phyloP scores from a whole-genome alignment of 108 stramenopile genomes.

The Mediolabrus comicus region DNA sequence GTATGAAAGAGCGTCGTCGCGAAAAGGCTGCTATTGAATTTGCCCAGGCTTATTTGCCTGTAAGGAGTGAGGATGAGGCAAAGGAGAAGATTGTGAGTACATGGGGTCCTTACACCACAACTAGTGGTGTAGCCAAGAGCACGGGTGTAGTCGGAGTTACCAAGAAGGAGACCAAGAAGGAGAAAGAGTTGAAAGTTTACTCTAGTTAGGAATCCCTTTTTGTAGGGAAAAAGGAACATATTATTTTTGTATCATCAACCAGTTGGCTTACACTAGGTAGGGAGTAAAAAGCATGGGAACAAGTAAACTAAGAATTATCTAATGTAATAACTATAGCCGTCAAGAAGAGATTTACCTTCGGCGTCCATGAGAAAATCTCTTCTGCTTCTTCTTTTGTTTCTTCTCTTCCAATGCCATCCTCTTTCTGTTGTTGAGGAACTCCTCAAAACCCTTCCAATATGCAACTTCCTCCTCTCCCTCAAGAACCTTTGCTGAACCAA shows the following conservation, averaged over 20 bases:
- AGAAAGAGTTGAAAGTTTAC: slow-evolving; percentile 16
- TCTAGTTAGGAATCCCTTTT: background rate
- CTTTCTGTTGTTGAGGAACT: slow-evolving; percentile 73
- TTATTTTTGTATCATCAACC: background rate
- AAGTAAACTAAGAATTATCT: too few relatives aligned
- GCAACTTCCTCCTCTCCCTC: slow-evolving; percentile 86
- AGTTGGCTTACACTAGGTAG: too few relatives aligned
- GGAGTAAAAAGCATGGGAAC: too few relatives aligned
- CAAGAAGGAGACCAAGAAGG: background rate
- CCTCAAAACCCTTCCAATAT: slow-evolving; percentile 79
- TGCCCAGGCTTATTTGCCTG: slow-evolving; percentile 33
- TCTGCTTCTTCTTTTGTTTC: slow-evolving; percentile 20
- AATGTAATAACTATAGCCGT: too few relatives aligned
- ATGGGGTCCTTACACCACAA: slow-evolving; percentile 64
- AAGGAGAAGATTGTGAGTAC: slow-evolving; percentile 46
- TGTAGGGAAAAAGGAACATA: background rate
- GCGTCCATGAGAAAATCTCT: background rate
- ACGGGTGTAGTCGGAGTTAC: background rate
- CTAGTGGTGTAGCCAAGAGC: slow-evolving; percentile 43
- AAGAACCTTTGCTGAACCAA: slow-evolving; percentile 60
- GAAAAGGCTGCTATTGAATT: slow-evolving; percentile 69
- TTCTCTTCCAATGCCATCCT: slow-evolving; percentile 60
- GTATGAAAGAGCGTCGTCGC: slow-evolving; percentile 67
- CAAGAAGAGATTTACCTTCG: too few relatives aligned
- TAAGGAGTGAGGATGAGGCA: slow-evolving; percentile 39